phyloP scores from a whole-genome alignment of 75 land plant genomes.

The Pinus taeda region DNA sequence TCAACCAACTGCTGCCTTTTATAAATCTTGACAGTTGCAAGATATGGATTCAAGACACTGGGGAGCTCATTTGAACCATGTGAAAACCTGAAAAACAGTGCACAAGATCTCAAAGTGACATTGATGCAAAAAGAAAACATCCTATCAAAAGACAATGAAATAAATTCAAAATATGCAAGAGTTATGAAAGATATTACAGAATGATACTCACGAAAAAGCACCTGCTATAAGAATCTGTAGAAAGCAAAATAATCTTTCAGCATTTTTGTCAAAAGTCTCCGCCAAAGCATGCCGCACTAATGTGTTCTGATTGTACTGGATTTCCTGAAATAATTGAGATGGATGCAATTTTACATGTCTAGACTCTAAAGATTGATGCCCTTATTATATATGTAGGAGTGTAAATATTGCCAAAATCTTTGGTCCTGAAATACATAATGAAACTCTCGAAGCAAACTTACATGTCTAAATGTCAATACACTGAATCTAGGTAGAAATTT shows the following conservation, averaged over 20 bases:
- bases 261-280: too few species aligned
- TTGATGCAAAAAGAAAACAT: background rate
- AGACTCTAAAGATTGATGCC: background rate
- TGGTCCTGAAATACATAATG: background rate
- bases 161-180: too few species aligned
- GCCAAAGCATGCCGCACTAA: too few species aligned
- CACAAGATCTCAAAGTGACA: background rate
- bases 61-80: slow-evolving; percentile 33
- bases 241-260: too few species aligned
- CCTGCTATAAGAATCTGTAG: slow-evolving; percentile 21
- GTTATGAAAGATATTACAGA: background rate
- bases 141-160: too few species aligned
- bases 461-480: slow-evolving; percentile 21
- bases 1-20: background rate
- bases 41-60: slow-evolving; percentile 15
- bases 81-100: slow-evolving; percentile 15
- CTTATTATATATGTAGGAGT: background rate
- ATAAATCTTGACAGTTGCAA: too few species aligned
- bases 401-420: too few species aligned
- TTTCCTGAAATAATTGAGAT: slow-evolving; percentile 6
- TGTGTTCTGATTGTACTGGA: too few species aligned
- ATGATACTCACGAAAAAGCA: slow-evolving; percentile 18
- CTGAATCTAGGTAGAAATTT: too few species aligned
- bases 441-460: slow-evolving; percentile 10
- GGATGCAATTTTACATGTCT: background rate